Conservation (phyloP, 768 basidiomycete genomes). For the Russula earlei region DNA sequence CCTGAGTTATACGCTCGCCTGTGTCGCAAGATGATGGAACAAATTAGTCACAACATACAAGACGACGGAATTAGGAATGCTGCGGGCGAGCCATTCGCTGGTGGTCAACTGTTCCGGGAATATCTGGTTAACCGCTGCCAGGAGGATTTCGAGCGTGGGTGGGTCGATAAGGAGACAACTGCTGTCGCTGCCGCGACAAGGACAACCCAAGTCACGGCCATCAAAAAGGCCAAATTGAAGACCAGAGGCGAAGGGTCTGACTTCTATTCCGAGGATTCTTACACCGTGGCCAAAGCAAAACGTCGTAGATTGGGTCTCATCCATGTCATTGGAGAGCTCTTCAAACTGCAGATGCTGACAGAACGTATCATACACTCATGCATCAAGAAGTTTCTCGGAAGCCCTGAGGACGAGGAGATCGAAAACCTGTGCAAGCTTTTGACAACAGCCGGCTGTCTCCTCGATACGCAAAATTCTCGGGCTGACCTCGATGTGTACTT, state of each 20-base stretch:
- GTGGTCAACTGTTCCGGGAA: constrained; percentile 92
- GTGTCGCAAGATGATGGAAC: constrained; percentile 93
- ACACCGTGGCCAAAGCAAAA: constrained; percentile 93
- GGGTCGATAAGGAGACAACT: constrained; percentile 81
- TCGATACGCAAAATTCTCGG: constrained; percentile 75
- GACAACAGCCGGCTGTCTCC: constrained; percentile 72
- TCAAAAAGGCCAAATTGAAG: constrained; percentile 35
- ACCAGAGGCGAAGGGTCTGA: constrained; percentile 45
- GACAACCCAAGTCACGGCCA: constrained; percentile 72
- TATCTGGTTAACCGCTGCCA: constrained; percentile 95
- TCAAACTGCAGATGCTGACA: constrained; percentile 97
- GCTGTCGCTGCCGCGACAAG: constrained; percentile 81
- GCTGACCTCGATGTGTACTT: constrained; percentile 92
- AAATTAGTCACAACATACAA: constrained; percentile 76
- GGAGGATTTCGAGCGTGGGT: constrained; percentile 95
- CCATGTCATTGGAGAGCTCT: constrained; percentile 96
- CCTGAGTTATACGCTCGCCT: constrained; percentile 96
- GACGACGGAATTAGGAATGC: constrained; percentile 76
- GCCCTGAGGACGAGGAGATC: constrained; percentile 96
- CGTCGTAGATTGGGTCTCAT: constrained; percentile 94
- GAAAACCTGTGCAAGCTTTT: constrained; percentile 92
- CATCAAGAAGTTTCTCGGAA: constrained; percentile 87
- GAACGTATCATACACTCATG: constrained; percentile 99
- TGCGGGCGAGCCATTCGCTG: constrained; percentile 84
- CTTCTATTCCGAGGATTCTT: constrained; percentile 92